Base-by-base conservation (phyloP, 257 asterid genomes). In the Prunella vulgaris region DNA sequence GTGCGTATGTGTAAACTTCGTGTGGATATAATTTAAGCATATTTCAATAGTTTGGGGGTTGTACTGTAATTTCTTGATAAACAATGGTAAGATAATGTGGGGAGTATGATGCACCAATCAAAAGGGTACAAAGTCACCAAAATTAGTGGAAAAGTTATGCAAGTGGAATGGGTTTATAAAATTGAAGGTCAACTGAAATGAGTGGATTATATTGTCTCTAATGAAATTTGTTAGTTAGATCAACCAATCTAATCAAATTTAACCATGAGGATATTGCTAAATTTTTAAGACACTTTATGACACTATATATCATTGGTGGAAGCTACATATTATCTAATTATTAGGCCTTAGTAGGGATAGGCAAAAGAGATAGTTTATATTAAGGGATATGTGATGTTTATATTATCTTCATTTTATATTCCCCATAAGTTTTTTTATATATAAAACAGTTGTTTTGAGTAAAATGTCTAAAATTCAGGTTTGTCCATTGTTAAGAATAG, bases 171-270 rank as follows among this genome's bases (percentile, higher is more conserved):
- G 2, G 20, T 9, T 51, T 66, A 12, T 15, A 6, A 27, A 52
- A 64, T 70, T 53, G 49, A 76, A 52, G 65, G 81, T 66, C 70
- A 72, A 77, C n/a, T n/a, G n/a, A n/a, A n/a, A n/a, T n/a, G n/a
- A n/a, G n/a, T n/a, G 54, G 54, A n/a, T 63, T 24, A 59, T 46
- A 65, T 57, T n/a, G n/a, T n/a, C n/a, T n/a, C n/a, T 24, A 30
- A n/a, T 12, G 4, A 15, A 63, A 22, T 21, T 18, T 18, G n/a
- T 53, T 66, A 24, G 53, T 28, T 17, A 57, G 30, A 20, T n/a
- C n/a, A n/a, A n/a, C n/a, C n/a, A n/a, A n/a, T n/a, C n/a, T n/a
- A n/a, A n/a, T n/a, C n/a, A n/a, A 70, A 5, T 8, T 44, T 56
- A 44, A 63, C 21, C 28, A 38, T 3, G 10, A 64, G 8, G 25